Evolutionary conservation across 176 grass and related monocot genomes (phyloP).

Genomic region (Rhynchospora pubera): DNA sequence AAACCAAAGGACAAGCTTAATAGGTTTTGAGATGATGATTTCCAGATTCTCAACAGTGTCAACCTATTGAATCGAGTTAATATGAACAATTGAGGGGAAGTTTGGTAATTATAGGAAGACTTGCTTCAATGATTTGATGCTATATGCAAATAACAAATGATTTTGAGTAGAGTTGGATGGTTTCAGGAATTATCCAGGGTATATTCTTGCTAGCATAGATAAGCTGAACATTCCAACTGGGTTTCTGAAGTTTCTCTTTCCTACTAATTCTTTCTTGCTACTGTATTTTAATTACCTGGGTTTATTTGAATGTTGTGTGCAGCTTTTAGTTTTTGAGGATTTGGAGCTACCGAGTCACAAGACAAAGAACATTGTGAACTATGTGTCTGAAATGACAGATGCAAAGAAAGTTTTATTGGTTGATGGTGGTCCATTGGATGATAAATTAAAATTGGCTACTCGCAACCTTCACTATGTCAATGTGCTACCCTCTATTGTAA

Average conservation of each 20-base stretch:
- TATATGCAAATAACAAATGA: neutral
- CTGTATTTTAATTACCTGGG: neutral
- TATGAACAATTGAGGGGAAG: neutral
- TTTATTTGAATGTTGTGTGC: neutral
- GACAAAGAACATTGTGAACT: conserved; percentile 74
- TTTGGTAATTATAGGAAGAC: neutral
- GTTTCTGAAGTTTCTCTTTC: neutral
- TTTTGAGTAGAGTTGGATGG: neutral
- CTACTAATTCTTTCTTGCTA: neutral
- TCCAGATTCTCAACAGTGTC: neutral
- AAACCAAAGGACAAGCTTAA: neutral
- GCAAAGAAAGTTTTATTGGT: conserved; percentile 82
- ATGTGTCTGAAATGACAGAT: conserved; percentile 50
- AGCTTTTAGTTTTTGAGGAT: conserved; percentile 76
- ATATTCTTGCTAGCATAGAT: neutral
- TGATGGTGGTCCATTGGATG: conserved; percentile 57
- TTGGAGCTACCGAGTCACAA: conserved; percentile 67
- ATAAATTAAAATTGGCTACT: conserved; percentile 70
- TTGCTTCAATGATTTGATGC: neutral
- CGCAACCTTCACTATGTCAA: conserved; percentile 83
- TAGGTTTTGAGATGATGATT: neutral
- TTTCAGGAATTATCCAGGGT: neutral
- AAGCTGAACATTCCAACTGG: neutral
- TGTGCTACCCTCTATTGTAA: conserved; percentile 75
- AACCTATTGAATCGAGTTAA: neutral